Evolutionary conservation across 805 yeast species (phyloP), one percentile per base, ranked within the genome.

Genomic region (Sugiyamaella chiloensis): DNA sequence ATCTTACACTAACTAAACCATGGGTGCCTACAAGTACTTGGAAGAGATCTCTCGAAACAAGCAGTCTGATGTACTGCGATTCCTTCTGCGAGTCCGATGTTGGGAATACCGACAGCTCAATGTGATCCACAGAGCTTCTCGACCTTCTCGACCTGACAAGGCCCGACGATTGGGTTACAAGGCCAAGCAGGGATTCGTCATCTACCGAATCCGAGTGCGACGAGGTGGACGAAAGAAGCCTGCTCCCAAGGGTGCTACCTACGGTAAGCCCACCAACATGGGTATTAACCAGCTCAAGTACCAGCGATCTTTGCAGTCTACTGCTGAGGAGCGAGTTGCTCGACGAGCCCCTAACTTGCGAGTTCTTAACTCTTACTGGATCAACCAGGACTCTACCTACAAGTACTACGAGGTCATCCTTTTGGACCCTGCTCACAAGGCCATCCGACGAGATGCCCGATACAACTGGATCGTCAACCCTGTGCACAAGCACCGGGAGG

Each of bases 191-290:
- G 99, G 99, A 67, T 93, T 87, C 74, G 96, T 87, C 63, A 81
- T 93, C 83, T 93, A 79, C 96, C 85, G 99, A 78, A 79, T 91
- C 76, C 88, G 99, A 79, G 98, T 93, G 69, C 88, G 98, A 81
- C 87, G 99, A 80, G 99, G 99, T 83, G 91, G 91, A 83, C 90
- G 99, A 87, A 93, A 93, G 96, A 88, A 96, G 81, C 97, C 97
- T 68, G 97, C 85, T 69, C 89, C 95, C 80, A 93, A 93, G 93
- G 99, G 99, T 87, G 98, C 97, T 71, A 93, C 98, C 74, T 91
- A 93, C 85, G 99, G 99, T 87, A 93, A 93, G 87, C 99, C 99
- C 85, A 93, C 99, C 81, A 93, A 93, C 95, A 96, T 88, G 81
- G 99, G 99, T 87, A 93, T 93, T 65, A 83, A 82, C 82, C 97